Base-by-base conservation (phyloP, 768 basidiomycete genomes). In the Psilocybe cyanescens region DNA sequence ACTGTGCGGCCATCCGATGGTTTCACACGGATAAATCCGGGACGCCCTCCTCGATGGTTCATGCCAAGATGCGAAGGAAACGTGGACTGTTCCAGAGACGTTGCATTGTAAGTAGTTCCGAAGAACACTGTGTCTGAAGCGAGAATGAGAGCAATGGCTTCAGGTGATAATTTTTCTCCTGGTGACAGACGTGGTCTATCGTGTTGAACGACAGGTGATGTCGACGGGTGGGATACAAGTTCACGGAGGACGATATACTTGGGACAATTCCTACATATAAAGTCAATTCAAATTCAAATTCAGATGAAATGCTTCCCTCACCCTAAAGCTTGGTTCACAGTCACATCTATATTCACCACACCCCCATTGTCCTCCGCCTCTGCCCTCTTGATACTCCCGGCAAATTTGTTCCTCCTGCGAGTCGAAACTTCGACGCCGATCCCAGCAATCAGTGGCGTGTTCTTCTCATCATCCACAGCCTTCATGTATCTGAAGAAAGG, bases 171-270 rank as follows among this genome's bases (percentile, higher is more conserved):
- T 41, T 78, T 75, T 0, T 81, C 81, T 8, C 65, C 64, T 0
- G 66, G 29, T 3, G 67, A 60, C 3, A 88, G 59, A 16, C 78
- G 59, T 1, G 70, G 64, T 3, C 72, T 61, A 54, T 78, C 67
- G 58, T 82, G 65, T 1, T 66, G 65, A 19, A 88, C 70, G 2
- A 59, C 67, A 0, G 86, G 80, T n/a, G 70, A 60, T 2, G 78
- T 76, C 17, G 76, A 59, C 0, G 78, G 68, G 61, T 79, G 71
- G 1, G 86, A 75, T n/a, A 74, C 67, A 8, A 89, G 73, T 11
- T 86, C 78, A 11, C 86, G 82, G 41, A 82, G 68, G 53, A 80
- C 86, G 67, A 89, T 89, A 60, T 90, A 90, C 66, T 89, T 90
- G 9, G 88, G 88, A 67, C 87, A 89, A 59, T 88, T 88, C 48